Percentiles rank a stretch among this genome's conserved stretches.
These are phyloP conservation scores for Trametes sanguinea DNA, from an alignment of 768 basidiomycete genomes.

Conservation along the genomic window DNA sequence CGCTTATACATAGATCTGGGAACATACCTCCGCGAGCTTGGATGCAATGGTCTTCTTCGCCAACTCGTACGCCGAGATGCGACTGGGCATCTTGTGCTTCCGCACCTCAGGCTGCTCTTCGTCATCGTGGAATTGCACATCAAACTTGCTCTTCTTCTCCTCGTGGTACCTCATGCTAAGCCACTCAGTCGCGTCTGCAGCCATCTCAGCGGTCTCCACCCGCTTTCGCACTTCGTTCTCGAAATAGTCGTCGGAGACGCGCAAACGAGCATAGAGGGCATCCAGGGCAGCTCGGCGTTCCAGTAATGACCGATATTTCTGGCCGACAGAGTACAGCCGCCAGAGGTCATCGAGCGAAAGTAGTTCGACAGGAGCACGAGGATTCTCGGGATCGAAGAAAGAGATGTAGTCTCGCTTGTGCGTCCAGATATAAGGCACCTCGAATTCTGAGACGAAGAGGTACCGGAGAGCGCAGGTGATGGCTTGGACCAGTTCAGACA, in stretches of 20 bases:
- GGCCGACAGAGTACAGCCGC: conserved; percentile 87
- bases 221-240: conserved; percentile 64
- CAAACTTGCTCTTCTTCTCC: conserved; percentile 52
- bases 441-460: conserved; percentile 85
- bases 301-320: conserved; percentile 84
- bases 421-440: conserved; percentile 94
- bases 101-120: conserved; percentile 50
- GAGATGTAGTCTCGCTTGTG: conserved; percentile 92
- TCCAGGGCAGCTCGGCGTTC: conserved; percentile 69
- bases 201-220: conserved; percentile 82
- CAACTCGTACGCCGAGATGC: conserved; percentile 81
- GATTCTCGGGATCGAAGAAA: conserved; percentile 71
- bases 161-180: conserved; percentile 81
- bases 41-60: conserved; percentile 78
- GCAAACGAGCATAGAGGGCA: conserved; percentile 67
- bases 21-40: conserved; percentile 76
- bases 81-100: conserved; percentile 81
- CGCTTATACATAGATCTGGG: not conserved
- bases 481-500: conserved; percentile 70
- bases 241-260: conserved; percentile 74
- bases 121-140: conserved; percentile 73
- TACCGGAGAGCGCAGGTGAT: conserved; percentile 78
- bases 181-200: conserved; percentile 92
- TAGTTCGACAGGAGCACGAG: conserved; percentile 65
- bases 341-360: conserved; percentile 82